Conservation (phyloP, 2,329 filamentous ascomycete genomes). For the Dendryphion nanum region DNA sequence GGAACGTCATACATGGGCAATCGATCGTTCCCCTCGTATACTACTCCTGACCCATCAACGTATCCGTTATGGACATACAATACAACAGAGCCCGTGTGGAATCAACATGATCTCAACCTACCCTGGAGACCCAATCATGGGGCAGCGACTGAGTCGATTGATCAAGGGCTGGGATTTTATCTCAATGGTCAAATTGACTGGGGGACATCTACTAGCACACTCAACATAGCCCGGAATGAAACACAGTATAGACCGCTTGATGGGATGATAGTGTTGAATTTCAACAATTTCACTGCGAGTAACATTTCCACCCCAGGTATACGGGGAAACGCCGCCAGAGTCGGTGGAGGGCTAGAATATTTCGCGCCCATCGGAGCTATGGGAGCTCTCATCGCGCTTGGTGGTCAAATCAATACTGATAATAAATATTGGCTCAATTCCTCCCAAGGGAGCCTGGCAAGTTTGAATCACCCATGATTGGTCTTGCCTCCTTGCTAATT, state of each 20-base stretch:
- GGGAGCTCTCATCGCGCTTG: constrained; percentile 41
- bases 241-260: constrained; percentile 21
- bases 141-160: constrained; percentile 37
- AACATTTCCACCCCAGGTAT: constrained; percentile 41
- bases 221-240: constrained; percentile 12
- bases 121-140: constrained; percentile 33
- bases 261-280: constrained; percentile 44
- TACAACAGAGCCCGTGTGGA: constrained; percentile 10
- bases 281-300: constrained; percentile 29
- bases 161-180: constrained; percentile 40
- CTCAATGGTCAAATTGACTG: constrained; percentile 41
- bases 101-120: constrained; percentile 13
- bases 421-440: constrained; percentile 7
- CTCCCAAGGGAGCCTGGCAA: constrained; percentile 24
- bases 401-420: constrained; percentile 27
- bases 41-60: constrained; percentile 10
- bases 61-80: constrained; percentile 22
- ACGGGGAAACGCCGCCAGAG: constrained; percentile 28
- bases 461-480: constrained; percentile 9
- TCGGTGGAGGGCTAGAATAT: constrained; percentile 40
- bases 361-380: constrained; percentile 34
- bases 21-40: constrained; percentile 13
- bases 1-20: constrained; percentile 22
- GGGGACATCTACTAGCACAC: constrained; percentile 26
- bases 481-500: background rate